Evolutionary conservation across 2,329 filamentous ascomycete species (phyloP), one percentile per base, ranked within the genome.

Genomic region (Biscogniauxia marginata): DNA sequence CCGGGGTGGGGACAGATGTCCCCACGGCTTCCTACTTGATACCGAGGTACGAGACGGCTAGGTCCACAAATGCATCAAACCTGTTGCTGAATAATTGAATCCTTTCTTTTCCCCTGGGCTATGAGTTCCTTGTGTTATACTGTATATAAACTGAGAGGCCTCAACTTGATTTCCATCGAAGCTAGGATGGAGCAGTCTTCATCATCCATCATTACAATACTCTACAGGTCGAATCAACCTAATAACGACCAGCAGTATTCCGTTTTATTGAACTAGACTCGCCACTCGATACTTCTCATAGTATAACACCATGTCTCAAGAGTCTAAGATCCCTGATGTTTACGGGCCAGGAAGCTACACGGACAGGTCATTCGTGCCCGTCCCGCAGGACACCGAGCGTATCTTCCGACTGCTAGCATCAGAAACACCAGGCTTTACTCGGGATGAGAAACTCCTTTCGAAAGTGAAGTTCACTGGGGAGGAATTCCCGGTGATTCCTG

Each of bases 361-460:
- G 9, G 30, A 39, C n/a, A 39, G 11, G 30, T 16, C 16, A 68
- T 70, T 68, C 49, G 60, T 65, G 0, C 64, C 70, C 0, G 64
- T 72, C 1, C 68, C 67, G 4, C 50, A 65, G 8, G 71, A 74
- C 50, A 66, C 68, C 6, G 50, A 63, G 22, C 67, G 70, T 22
- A 67, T 73, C 39, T 69, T 74, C 54, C 64, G 63, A 18, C 60
- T 70, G 11, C 59, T 73, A 0, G 69, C 67, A 6, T 58, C 61
- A 3, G 56, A 65, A 18, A 71, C 71, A 1, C 70, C 71, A 0
- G 71, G 69, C 18, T 74, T 74, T 64, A 71, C 70, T 9, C 55
- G 63, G 13, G 67, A 71, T 53, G 63, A 63, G 11, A 47, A 54
- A 3, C 34, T 65, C 7, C 62, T 73, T 1, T 63, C 63, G 49